A percentile compares a stretch with the other conserved stretches of the same genome.
Evolutionary conservation across 768 basidiomycete species (phyloP).

Genomic region (Macrocybe gigantea): DNA sequence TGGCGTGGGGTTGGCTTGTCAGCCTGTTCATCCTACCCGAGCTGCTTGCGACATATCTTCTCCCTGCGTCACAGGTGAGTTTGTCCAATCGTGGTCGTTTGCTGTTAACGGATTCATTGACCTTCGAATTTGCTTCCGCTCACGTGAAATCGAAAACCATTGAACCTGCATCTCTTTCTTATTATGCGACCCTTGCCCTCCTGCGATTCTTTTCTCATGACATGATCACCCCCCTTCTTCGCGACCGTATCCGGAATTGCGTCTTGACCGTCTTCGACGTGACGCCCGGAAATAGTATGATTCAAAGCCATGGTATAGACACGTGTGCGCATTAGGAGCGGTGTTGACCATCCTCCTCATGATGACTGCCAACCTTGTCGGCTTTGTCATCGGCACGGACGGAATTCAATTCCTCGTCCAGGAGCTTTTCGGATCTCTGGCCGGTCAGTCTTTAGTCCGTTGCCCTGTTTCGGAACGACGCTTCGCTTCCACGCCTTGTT

Average conservation of each 20-base stretch:
- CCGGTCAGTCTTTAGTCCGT: conserved; percentile 39
- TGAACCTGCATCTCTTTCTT: too few relatives aligned
- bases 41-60: conserved; percentile 48
- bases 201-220: not conserved
- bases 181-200: not conserved
- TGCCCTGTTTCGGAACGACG: not conserved
- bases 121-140: too few relatives aligned
- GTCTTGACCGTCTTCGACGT: not conserved
- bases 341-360: conserved; percentile 83
- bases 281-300: conserved; percentile 48
- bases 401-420: conserved; percentile 63
- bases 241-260: too few relatives aligned
- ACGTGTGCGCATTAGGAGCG: conserved; percentile 76
- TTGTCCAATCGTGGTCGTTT: not conserved
- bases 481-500: conserved; percentile 1
- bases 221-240: not conserved
- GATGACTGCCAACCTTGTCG: conserved; percentile 90
- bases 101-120: too few relatives aligned
- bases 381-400: conserved; percentile 88
- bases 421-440: conserved; percentile 56
- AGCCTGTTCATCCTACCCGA: conserved; percentile 89
- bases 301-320: conserved; percentile 72
- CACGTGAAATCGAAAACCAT: too few relatives aligned
- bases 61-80: conserved; percentile 64
- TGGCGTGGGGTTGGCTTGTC: conserved; percentile 97